Evolutionary conservation across 140 eudicot species (phyloP).

Genomic region (Erigeron philadelphicus): DNA sequence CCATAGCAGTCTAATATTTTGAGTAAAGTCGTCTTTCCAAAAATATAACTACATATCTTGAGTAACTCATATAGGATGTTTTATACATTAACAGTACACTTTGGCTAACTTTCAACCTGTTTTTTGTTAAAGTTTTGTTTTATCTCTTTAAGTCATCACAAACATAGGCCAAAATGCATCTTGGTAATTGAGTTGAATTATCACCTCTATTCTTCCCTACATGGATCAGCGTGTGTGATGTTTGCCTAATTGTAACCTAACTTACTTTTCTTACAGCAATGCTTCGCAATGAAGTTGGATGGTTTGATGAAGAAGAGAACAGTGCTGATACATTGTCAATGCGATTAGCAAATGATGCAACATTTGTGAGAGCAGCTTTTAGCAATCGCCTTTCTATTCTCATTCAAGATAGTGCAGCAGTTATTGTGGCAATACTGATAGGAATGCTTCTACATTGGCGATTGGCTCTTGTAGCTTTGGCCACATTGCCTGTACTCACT

Average conservation of each 20-base stretch:
- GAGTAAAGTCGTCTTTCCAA: too few species aligned
- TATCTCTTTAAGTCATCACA: too few species aligned
- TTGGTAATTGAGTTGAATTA: too few species aligned
- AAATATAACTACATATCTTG: too few species aligned
- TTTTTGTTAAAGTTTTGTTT: too few species aligned
- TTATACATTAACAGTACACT: too few species aligned
- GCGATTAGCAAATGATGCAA: constrained; percentile 98
- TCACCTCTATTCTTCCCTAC: neutral
- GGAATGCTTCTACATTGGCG: constrained; percentile 89
- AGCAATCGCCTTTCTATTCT: constrained; percentile 85
- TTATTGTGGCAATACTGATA: constrained; percentile 69
- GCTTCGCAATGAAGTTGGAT: constrained; percentile 98
- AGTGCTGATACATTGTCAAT: constrained; percentile 87
- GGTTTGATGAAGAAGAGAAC: constrained; percentile 96
- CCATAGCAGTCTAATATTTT: too few species aligned
- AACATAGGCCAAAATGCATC: too few species aligned
- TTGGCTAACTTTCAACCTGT: too few species aligned
- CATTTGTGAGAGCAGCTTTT: constrained; percentile 95
- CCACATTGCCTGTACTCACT: constrained; percentile 74
- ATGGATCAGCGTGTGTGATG: constrained; percentile 1
- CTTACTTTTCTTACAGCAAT: constrained; percentile 51
- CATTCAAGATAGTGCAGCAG: constrained; percentile 85
- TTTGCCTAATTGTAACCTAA: neutral
- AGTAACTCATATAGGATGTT: too few species aligned
- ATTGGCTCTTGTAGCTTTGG: constrained; percentile 83